Evolutionary conservation across 192 early-diverging fungal genomes (phyloP), one percentile per base, ranked within the genome.

Genomic region (Physocladia obscura): DNA sequence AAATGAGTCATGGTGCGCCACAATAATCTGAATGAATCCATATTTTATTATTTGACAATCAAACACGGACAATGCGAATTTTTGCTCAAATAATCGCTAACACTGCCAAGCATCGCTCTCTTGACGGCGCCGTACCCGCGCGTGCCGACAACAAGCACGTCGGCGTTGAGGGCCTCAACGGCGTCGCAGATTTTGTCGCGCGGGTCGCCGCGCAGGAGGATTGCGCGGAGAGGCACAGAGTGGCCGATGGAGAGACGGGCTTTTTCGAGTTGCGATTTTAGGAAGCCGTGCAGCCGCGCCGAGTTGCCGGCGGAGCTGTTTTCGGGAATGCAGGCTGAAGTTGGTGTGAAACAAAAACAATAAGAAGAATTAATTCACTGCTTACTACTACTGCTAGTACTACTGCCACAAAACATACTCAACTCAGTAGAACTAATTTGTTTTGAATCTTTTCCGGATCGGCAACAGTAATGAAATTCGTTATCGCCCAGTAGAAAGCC

Each of bases 81-180:
- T 2, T 67, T 72, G 26, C 27, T 15, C 2, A 73, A 24, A n/a
- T 59, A 73, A 8, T 73, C 71, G 39, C 36, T 47, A 2, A 59
- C 57, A 37, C 48, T 51, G 4, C 74, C 67, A 26, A 88, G 29
- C 17, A 87, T 31, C 3, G 79, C 72, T 71, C 85, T 48, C 68
- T 84, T 81, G 35, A 89, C 48, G 1, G 74, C 69, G 5, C 87
- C 80, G 73, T 84, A 60, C 15, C 85, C 87, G n/a, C 87, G 77
- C 17, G 81, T 78, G 8, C 88, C 88, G 29, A 89, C 61, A 24
- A 89, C 73, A 4, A 89, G 59, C 5, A 75, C 73, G 57, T 87
- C 83, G 6, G 49, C 62, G 8, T 65, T 51, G 4, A 65, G 19
- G 4, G 19, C 24, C 19, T 65, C 62, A 4, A 51, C 49, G 30